These are phyloP conservation scores for Solanum chmielewskii DNA, from an alignment of 257 asterid genomes.

Conservation along the genomic window DNA sequence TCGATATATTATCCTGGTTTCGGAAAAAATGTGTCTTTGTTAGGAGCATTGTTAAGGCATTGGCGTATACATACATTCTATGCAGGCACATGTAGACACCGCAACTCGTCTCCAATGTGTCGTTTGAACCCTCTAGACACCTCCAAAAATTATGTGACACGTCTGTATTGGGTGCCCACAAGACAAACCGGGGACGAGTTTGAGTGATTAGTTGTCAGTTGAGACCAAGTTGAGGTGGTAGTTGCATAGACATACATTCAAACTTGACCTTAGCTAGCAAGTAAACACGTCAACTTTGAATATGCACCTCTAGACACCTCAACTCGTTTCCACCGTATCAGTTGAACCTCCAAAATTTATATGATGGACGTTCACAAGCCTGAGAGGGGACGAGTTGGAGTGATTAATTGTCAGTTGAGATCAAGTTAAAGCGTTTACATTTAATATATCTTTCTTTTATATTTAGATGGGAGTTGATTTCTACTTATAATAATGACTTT, in stretches of 20 bases:
- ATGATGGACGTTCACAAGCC: not conserved
- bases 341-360: not conserved
- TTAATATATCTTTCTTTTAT: not conserved
- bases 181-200: not conserved
- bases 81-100: not conserved
- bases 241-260: not conserved
- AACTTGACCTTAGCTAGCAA: not conserved
- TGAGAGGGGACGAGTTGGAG: not conserved
- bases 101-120: not conserved
- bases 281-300: not conserved
- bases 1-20: not conserved
- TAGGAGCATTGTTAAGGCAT: not conserved
- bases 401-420: not conserved
- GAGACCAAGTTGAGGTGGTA: not conserved
- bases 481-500: not conserved
- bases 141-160: not conserved
- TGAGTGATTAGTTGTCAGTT: not conserved
- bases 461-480: not conserved
- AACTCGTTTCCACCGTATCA: not conserved
- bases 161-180: not conserved
- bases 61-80: not conserved
- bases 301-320: not conserved
- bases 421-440: not conserved
- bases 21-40: not conserved
- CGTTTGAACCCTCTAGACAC: not conserved